Conservation (phyloP, 352 stramenopile genomes). For the Pythium vanterpoolii region DNA sequence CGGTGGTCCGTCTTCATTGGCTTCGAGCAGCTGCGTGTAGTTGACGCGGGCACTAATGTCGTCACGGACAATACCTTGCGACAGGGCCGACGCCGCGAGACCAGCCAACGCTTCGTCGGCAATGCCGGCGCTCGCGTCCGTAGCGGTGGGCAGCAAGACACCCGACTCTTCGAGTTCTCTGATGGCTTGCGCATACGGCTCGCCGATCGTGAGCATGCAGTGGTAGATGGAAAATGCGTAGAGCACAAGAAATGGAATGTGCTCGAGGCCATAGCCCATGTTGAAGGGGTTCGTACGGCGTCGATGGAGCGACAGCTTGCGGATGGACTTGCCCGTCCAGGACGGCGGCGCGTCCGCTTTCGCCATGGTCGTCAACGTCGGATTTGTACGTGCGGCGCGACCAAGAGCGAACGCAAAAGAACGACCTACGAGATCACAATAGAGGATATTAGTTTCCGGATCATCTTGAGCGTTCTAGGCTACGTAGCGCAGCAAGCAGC, state of each 20-base stretch:
- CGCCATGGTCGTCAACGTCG: constrained; percentile 14
- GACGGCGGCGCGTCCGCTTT: constrained; percentile 24
- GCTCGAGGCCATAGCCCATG: constrained; percentile 39
- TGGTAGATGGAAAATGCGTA: constrained; percentile 45
- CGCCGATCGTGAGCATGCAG: constrained; percentile 39
- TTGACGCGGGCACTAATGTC: constrained; percentile 41
- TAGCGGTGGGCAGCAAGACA: constrained; percentile 38
- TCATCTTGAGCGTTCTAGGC: not conserved
- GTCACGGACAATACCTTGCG: constrained; percentile 65
- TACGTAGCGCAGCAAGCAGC: not conserved
- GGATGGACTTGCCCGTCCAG: constrained; percentile 46
- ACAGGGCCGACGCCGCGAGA: constrained; percentile 66
- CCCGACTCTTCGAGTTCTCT: constrained; percentile 63
- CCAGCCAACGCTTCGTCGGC: constrained; percentile 41
- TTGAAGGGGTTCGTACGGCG: constrained; percentile 36
- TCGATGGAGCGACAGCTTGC: constrained; percentile 40
- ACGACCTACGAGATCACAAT: not conserved
- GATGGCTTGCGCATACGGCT: constrained; percentile 63
- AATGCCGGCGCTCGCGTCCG: constrained; percentile 23
- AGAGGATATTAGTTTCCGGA: not conserved
- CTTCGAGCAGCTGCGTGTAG: constrained; percentile 51
- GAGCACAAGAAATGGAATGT: constrained; percentile 43
- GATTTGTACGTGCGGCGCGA: not conserved
- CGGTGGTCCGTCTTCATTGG: constrained; percentile 58
- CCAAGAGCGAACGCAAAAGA: constrained; percentile 4